Conservation (phyloP, 305 asterid genomes). For the Withania somnifera region DNA sequence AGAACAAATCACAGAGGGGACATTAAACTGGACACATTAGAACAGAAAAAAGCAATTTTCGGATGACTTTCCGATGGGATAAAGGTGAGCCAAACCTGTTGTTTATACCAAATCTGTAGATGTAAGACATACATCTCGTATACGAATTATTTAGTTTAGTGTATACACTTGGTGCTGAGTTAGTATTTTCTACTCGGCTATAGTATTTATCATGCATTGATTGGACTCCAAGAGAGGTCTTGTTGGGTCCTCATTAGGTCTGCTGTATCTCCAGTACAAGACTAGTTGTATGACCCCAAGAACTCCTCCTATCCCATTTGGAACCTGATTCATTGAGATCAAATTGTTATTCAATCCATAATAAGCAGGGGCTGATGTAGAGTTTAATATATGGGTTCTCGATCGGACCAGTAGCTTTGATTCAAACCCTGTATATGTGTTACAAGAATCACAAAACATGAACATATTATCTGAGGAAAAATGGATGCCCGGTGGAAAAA, state of each 20-base stretch:
- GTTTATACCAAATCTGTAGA: not conserved
- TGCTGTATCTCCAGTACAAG: constrained; percentile 52
- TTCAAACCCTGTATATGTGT: not conserved
- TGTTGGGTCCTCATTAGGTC: constrained; percentile 11
- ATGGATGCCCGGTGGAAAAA: too few species aligned
- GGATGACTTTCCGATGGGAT: not conserved
- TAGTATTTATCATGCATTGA: constrained; percentile 13
- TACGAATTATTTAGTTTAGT: not conserved
- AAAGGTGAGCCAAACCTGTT: not conserved
- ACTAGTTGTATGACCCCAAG: constrained; percentile 63
- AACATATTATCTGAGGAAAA: too few species aligned
- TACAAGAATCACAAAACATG: not conserved
- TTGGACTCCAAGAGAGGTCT: constrained; percentile 41
- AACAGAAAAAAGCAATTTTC: not conserved
- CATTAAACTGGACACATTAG: not conserved
- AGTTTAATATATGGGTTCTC: not conserved
- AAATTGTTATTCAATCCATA: not conserved
- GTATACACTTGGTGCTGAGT: not conserved
- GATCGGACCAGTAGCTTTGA: not conserved
- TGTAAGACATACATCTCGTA: not conserved
- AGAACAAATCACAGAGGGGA: not conserved
- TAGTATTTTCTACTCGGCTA: not conserved
- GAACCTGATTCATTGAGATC: constrained; percentile 36
- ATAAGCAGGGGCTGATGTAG: not conserved
- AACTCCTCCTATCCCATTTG: constrained; percentile 73